Evolutionary conservation across 2,329 filamentous ascomycete species (phyloP), one percentile per base, ranked within the genome.

Genomic region (Pseudogymnoascus sp.): DNA sequence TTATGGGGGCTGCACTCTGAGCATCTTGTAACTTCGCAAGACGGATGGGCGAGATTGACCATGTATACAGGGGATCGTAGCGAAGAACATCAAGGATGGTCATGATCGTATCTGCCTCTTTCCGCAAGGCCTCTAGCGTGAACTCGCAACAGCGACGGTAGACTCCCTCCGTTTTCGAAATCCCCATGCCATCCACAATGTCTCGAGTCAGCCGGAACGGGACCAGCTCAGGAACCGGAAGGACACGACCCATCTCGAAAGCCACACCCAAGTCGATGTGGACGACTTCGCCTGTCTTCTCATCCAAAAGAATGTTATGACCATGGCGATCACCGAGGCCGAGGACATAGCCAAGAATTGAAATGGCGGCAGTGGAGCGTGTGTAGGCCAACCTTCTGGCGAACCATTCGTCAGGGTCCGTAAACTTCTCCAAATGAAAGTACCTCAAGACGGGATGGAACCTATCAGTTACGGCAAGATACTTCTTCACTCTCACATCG

Each of bases 121-220:
- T 90, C n/a, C 95, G 88, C 37, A 99, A 80, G 1, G 96, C 93
- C 66, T 97, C 92, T 33, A 99, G 84, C 0, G 93, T 98, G 74
- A 98, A 98, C 74, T 99, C 96, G 75, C 95, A 99, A 76, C 93
- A 98, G n/a, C 96, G 86, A 6, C 95, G 86, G 78, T 98, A 99
- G 0, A 98, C 92, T 3, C 95, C 95, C 75, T 99, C 96, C 0
- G 93, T 96, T 70, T 90, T 91, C 2, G 91, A 96, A 68, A 96
- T 89, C 28, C 95, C 95, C 90, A 99, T 97, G 26, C 91, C 96
- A 72, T 99, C 96, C 4, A 98, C 90, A 62, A 99, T 88, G 71
- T 99, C 95, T 62, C 95, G 84, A 8, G 95, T 98, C 61, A 99
- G 79, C 0, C 95, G 87, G 80, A 99, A 99, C 0, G 95, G 96